Conservation (phyloP, 2,329 filamentous ascomycete genomes). For the Amphichorda felina region DNA sequence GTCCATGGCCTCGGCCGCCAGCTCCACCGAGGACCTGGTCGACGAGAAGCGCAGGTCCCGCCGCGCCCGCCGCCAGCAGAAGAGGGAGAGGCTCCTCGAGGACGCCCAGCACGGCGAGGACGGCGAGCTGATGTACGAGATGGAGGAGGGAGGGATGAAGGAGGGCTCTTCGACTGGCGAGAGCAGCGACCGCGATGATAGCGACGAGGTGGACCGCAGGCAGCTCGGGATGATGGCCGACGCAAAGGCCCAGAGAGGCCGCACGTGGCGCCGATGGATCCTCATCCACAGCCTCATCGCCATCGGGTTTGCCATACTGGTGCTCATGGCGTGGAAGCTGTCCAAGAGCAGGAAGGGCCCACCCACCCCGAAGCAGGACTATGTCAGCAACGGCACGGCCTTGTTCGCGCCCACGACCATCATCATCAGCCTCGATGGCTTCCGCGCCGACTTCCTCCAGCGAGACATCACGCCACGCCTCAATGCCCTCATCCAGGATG, state of each 20-base stretch:
- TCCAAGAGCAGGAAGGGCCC: slow-evolving; percentile 31
- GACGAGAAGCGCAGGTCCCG: slow-evolving; percentile 16
- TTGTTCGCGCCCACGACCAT: slow-evolving; percentile 87
- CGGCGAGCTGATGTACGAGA: slow-evolving; percentile 74
- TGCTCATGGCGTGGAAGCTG: slow-evolving; percentile 46
- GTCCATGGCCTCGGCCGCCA: neutral
- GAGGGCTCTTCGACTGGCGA: slow-evolving; percentile 53
- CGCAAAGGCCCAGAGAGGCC: slow-evolving; percentile 33
- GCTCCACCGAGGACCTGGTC: slow-evolving; percentile 33
- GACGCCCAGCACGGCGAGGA: slow-evolving; percentile 53
- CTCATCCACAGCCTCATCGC: slow-evolving; percentile 39
- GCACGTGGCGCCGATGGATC: slow-evolving; percentile 40
- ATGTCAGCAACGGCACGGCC: slow-evolving; percentile 72
- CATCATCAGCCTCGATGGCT: slow-evolving; percentile 87
- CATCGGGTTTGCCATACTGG: slow-evolving; percentile 42
- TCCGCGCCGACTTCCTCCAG: slow-evolving; percentile 85
- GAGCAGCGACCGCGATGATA: slow-evolving; percentile 48
- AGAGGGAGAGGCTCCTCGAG: slow-evolving; percentile 38
- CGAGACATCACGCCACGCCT: slow-evolving; percentile 75
- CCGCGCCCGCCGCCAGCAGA: slow-evolving; percentile 37
- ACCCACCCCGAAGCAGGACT: slow-evolving; percentile 13
- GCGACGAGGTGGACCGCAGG: slow-evolving; percentile 45
- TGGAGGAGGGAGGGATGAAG: slow-evolving; percentile 69
- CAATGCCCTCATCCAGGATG: slow-evolving; percentile 65
- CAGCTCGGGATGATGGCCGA: slow-evolving; percentile 35